A percentile compares a stretch with the other conserved stretches of the same genome.
These are phyloP conservation scores for Bipolaris bicolor DNA, from an alignment of 2,329 filamentous ascomycete genomes.

Conservation along the genomic window DNA sequence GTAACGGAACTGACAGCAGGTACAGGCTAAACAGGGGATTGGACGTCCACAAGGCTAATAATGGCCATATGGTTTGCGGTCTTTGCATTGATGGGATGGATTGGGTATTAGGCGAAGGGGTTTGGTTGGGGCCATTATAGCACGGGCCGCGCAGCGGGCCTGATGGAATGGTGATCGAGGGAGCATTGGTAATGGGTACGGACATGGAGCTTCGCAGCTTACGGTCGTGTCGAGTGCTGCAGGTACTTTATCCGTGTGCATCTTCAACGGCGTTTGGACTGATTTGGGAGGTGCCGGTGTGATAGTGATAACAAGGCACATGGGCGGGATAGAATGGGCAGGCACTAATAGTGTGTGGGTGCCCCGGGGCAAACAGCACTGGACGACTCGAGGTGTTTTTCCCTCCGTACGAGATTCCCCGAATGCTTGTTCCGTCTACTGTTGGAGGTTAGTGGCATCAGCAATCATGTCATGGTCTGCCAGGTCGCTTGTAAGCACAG, in stretches of 20 bases:
- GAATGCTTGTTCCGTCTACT: slow-evolving; percentile 14
- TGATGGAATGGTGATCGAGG: slow-evolving; percentile 4
- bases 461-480: slow-evolving; percentile 8
- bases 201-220: slow-evolving; percentile 8
- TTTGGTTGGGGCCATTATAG: background rate
- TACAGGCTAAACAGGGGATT: slow-evolving; percentile 48
- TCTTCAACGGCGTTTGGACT: slow-evolving; percentile 18
- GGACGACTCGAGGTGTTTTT: slow-evolving; percentile 10
- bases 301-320: slow-evolving; percentile 16
- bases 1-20: slow-evolving; percentile 20
- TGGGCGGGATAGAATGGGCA: slow-evolving; percentile 7
- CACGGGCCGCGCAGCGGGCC: slow-evolving; percentile 5
- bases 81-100: background rate
- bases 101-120: background rate
- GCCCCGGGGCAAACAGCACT: background rate
- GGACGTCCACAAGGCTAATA: slow-evolving; percentile 31
- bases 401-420: slow-evolving; percentile 23
- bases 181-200: background rate
- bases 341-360: slow-evolving; percentile 1
- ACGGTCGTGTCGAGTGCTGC: slow-evolving; percentile 4
- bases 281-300: slow-evolving; percentile 10
- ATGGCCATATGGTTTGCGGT: background rate
- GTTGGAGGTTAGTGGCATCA: slow-evolving; percentile 1
- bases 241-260: slow-evolving; percentile 19
- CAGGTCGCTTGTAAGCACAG: background rate